phyloP scores from a whole-genome alignment of 2,329 filamentous ascomycete genomes.

The Talaromyces marneffei region DNA sequence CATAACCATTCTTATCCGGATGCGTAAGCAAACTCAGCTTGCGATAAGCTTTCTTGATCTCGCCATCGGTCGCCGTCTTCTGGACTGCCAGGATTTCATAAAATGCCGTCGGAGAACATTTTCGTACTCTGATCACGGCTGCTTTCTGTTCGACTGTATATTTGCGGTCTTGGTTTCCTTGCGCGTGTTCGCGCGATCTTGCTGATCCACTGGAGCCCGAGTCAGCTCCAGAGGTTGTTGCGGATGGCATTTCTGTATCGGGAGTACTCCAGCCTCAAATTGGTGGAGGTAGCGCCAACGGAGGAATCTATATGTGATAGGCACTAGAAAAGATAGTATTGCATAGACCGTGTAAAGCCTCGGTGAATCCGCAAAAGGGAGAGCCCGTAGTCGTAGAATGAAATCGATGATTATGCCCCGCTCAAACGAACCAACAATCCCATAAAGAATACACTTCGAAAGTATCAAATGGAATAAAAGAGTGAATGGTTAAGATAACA shows the following conservation, averaged over 20 bases:
- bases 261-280: not conserved
- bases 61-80: slow-evolving; percentile 62
- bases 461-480: not conserved
- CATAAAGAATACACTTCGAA: not conserved
- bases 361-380: not conserved
- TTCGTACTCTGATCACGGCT: slow-evolving; percentile 80
- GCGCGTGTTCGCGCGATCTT: slow-evolving; percentile 44
- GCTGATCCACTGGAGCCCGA: slow-evolving; percentile 34
- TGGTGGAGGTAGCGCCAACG: too few species aligned
- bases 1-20: slow-evolving; percentile 97
- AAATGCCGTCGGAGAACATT: slow-evolving; percentile 78
- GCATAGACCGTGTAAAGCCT: not conserved
- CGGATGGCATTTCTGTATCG: slow-evolving; percentile 34
- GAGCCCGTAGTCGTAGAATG: slow-evolving; percentile 3
- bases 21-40: slow-evolving; percentile 92
- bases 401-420: not conserved
- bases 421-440: not conserved
- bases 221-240: slow-evolving; percentile 43
- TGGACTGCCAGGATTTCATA: slow-evolving; percentile 87
- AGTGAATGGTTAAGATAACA: not conserved
- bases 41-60: slow-evolving; percentile 97
- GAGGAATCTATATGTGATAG: not conserved
- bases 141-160: slow-evolving; percentile 88
- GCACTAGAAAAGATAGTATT: not conserved
- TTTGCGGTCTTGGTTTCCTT: slow-evolving; percentile 50